Base-by-base conservation (phyloP, 768 basidiomycete genomes). In the Austroboletus eburneus region DNA sequence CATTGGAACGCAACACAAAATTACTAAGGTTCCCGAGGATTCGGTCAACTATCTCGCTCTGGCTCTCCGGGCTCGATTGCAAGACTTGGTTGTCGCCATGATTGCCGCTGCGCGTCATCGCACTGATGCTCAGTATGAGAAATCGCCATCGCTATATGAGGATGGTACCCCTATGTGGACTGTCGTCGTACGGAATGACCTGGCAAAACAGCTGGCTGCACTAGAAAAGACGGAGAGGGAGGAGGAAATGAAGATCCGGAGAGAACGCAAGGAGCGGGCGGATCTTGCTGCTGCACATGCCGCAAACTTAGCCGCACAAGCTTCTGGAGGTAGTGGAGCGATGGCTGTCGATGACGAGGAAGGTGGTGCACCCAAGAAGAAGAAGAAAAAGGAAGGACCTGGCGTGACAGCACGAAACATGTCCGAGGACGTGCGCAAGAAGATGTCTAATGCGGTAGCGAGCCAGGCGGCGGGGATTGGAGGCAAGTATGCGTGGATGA, bases 401-500 rank as follows among this genome's bases (percentile, higher is more conserved):
- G 86, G 88, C 10, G 85, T 90, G 10, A 87, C 87, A 0, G 88
- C 90, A 45, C 72, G 86, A 46, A 92, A 91, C 60, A 90, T 94
- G 87, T 85, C 83, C 5, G 91, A 92, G 65, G 91, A 93, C 56
- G 86, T 91, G 57, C 73, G 84, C 55, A 94, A 94, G 75, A 91
- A 90, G 63, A 83, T 93, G 83, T 87, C 85, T 27, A 91, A 95
- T 63, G 86, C 86, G 20, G 87, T 88, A 6, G 91, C 91, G 20
- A 85, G 83, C 54, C 89, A 90, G 61, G 89, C 89, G 5, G 88
- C 90, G n/a, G 91, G 91, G 0, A 61, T 90, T 18, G 80, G 83
- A 1, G 82, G 85, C 18, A 85, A 84, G 65, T 94, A 92, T 57
- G 75, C 87, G 14, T 94, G 91, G 91, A 90, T 93, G 88, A 90